Conservation (phyloP, 306 rosid genomes). For the Vigna hirtella region DNA sequence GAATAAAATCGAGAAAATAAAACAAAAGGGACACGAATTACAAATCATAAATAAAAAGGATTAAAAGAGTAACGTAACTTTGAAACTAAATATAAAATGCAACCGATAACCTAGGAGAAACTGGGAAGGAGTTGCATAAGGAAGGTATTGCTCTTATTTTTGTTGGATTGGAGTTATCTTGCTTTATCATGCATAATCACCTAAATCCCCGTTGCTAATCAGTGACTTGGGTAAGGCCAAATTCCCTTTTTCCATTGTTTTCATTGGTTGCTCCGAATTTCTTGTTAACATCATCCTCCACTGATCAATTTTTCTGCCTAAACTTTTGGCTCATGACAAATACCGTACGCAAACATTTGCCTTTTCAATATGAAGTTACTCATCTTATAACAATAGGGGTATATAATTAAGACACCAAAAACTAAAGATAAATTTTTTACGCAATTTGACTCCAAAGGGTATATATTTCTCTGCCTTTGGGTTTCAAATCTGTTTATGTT, state of each 20-base stretch:
- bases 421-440: neutral
- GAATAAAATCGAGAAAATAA: no score
- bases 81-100: neutral
- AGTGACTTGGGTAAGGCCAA: neutral
- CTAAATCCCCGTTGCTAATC: conserved; percentile 8
- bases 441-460: conserved; percentile 30
- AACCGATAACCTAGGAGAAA: neutral
- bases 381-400: neutral
- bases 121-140: neutral
- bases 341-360: conserved; percentile 1
- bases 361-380: neutral
- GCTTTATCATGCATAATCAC: conserved; percentile 17
- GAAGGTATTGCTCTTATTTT: neutral
- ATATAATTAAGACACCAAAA: neutral
- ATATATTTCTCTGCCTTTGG: conserved; percentile 16
- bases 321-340: conserved; percentile 28
- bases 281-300: conserved; percentile 15
- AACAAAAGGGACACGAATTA: no score
- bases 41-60: no score
- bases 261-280: conserved; percentile 30
- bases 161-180: neutral
- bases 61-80: no score
- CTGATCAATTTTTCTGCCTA: conserved; percentile 53
- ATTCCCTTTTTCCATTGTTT: conserved; percentile 4
- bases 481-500: neutral